Conservation (phyloP, 441 rosid genomes). For the Croton laevigatus region DNA sequence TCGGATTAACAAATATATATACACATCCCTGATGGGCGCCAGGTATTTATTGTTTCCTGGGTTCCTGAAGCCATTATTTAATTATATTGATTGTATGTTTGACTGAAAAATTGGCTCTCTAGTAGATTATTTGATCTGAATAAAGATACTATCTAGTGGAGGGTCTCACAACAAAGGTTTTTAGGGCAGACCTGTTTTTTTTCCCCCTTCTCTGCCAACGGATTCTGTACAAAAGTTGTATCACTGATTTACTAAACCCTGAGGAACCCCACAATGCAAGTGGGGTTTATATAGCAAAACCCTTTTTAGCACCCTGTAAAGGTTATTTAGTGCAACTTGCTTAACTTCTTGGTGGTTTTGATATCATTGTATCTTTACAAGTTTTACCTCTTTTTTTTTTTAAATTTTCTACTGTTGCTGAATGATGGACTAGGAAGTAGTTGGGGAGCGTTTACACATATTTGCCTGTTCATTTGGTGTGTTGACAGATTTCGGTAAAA, state of each 20-base stretch:
- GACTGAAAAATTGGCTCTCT: constrained; percentile 18
- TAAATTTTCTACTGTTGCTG: neutral
- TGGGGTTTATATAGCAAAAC: neutral
- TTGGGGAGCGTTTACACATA: neutral
- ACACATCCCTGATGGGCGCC: neutral
- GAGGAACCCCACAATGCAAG: neutral
- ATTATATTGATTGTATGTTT: constrained; percentile 32
- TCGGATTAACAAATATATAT: constrained; percentile 12
- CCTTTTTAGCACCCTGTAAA: neutral
- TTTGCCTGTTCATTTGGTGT: neutral
- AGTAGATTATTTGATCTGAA: constrained; percentile 27
- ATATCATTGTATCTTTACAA: constrained; percentile 4
- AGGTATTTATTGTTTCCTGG: constrained; percentile 30
- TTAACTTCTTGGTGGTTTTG: constrained; percentile 1
- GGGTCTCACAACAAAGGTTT: constrained; percentile 8
- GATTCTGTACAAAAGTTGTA: constrained; percentile 1
- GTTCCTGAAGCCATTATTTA: constrained; percentile 7
- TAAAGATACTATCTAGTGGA: constrained; percentile 21
- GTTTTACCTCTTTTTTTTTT: neutral
- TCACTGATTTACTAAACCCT: neutral
- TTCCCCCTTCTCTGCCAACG: neutral
- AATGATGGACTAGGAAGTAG: constrained; percentile 10
- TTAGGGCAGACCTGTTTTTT: neutral
- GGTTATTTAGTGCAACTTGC: constrained; percentile 1
- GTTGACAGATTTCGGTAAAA: neutral